phyloP scores from a whole-genome alignment of 1,139 yeast genomes.

The Taiozyma sp. region DNA sequence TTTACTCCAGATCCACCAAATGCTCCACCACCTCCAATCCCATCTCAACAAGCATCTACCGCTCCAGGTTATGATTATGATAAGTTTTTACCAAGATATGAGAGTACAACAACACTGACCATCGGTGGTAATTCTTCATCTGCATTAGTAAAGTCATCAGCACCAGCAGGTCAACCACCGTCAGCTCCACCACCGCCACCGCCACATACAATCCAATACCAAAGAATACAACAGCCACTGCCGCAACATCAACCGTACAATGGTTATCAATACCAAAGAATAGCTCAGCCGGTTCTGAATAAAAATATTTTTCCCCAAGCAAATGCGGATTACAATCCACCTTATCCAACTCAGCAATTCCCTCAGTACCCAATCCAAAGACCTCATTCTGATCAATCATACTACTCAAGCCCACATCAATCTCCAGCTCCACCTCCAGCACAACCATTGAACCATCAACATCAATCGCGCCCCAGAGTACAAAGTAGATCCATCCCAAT shows the following conservation, averaged over 20 bases:
- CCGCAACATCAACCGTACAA: background rate
- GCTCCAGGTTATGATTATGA: background rate
- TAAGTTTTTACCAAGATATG: slow-evolving; percentile 2
- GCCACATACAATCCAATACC: slow-evolving; percentile 18
- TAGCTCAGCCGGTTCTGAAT: background rate
- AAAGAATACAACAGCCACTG: slow-evolving; percentile 13
- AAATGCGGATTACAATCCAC: slow-evolving; percentile 6
- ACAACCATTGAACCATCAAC: slow-evolving; percentile 8
- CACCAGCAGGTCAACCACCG: background rate
- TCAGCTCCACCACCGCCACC: slow-evolving; percentile 22
- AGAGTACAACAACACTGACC: background rate
- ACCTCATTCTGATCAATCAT: slow-evolving; percentile 6
- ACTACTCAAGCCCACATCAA: slow-evolving; percentile 2
- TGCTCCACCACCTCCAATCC: slow-evolving; percentile 16
- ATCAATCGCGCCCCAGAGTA: slow-evolving; percentile 17
- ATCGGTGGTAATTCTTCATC: background rate
- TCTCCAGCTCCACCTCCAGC: slow-evolving; percentile 8
- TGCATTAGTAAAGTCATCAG: background rate
- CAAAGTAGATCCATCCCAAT: slow-evolving; percentile 27
- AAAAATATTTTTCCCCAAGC: slow-evolving; percentile 8
- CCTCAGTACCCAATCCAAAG: slow-evolving; percentile 4
- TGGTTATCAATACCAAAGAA: background rate
- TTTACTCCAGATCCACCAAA: slow-evolving; percentile 9
- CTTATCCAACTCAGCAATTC: slow-evolving; percentile 7
- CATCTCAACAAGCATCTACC: slow-evolving; percentile 1